phyloP scores from a whole-genome alignment of 805 yeast species.

The Sungouiozyma ichnusensis region DNA sequence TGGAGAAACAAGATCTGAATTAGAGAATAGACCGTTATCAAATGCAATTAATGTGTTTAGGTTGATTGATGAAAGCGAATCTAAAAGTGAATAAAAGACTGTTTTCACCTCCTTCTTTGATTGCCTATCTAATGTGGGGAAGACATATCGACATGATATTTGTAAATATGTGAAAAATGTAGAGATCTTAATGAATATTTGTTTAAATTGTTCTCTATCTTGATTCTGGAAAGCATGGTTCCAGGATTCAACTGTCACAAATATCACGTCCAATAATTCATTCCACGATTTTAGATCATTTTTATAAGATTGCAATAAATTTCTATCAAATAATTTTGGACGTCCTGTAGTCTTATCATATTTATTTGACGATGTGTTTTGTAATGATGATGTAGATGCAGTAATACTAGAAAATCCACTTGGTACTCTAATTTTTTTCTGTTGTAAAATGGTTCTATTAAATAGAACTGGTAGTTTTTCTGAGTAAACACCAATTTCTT shows the following conservation, averaged over 20 bases:
- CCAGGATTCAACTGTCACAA: constrained; percentile 37
- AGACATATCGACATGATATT: constrained; percentile 40
- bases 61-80: constrained; percentile 24
- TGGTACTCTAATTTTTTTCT: background rate
- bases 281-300: constrained; percentile 37
- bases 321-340: background rate
- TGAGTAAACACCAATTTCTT: constrained; percentile 48
- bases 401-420: background rate
- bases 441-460: background rate
- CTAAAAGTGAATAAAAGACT: constrained; percentile 40
- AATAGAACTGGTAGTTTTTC: constrained; percentile 1
- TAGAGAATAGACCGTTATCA: background rate
- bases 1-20: background rate
- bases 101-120: constrained; percentile 35
- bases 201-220: constrained; percentile 41
- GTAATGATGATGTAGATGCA: background rate
- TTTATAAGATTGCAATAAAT: too few species aligned
- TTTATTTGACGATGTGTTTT: background rate
- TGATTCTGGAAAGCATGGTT: constrained; percentile 41
- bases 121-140: constrained; percentile 35
- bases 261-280: constrained; percentile 37
- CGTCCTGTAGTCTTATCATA: background rate
- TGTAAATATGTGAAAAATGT: constrained; percentile 41
- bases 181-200: constrained; percentile 43
- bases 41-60: background rate